Evolutionary conservation across 805 yeast species (phyloP).

Genomic region (Schizosaccharomyces octosporus): DNA sequence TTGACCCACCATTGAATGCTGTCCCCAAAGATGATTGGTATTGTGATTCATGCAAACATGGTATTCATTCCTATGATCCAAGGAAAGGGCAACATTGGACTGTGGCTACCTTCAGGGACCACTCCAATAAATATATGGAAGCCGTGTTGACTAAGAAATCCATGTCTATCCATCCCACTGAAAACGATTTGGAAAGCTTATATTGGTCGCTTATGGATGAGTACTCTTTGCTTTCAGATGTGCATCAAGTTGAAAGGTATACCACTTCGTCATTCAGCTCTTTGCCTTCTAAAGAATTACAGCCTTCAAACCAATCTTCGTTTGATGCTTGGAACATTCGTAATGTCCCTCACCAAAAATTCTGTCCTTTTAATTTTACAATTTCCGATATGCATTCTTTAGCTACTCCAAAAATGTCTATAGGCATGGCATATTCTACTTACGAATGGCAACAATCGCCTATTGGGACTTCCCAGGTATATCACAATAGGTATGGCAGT

Average conservation of each 20-base stretch:
- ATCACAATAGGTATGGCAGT: conserved; percentile 75
- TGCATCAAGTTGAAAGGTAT: too few species aligned
- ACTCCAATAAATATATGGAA: conserved; percentile 27
- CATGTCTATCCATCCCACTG: neutral
- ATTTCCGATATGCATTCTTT: conserved; percentile 43
- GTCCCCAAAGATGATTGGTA: conserved; percentile 48
- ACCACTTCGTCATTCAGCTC: conserved; percentile 17
- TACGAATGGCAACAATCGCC: conserved; percentile 96
- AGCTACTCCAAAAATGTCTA: conserved; percentile 86
- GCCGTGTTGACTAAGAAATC: conserved; percentile 10
- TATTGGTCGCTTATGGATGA: conserved; percentile 16
- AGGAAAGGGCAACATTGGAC: conserved; percentile 39
- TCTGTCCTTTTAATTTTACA: conserved; percentile 15
- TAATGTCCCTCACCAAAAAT: conserved; percentile 13
- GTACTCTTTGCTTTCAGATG: neutral
- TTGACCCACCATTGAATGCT: conserved; percentile 27
- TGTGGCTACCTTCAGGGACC: conserved; percentile 31
- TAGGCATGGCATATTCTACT: conserved; percentile 71
- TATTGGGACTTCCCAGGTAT: conserved; percentile 72
- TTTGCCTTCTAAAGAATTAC: conserved; percentile 13
- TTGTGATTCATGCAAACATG: conserved; percentile 64
- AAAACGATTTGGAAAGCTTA: conserved; percentile 11
- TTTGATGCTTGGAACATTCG: conserved; percentile 18
- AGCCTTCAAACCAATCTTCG: conserved; percentile 13
- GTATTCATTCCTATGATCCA: conserved; percentile 72